These are phyloP conservation scores for Arachis hypogaea DNA, from an alignment of 306 rosid species.

Conservation along the genomic window DNA sequence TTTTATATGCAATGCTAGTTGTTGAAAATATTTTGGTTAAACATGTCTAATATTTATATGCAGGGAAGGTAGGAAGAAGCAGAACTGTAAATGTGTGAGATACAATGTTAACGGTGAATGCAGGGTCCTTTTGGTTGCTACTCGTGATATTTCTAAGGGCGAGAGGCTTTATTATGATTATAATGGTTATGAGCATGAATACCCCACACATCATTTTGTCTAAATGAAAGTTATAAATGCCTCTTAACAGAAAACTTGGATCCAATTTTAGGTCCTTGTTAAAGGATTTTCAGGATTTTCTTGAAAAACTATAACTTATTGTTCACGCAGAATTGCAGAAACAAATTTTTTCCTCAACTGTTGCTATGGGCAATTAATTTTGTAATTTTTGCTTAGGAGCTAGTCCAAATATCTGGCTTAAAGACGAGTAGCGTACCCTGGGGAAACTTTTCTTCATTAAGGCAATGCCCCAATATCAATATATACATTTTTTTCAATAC, in stretches of 20 bases:
- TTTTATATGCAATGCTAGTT: conserved; percentile 29
- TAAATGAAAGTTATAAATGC: conserved; percentile 51
- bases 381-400: conserved; percentile 53
- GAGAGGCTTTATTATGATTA: conserved; percentile 92
- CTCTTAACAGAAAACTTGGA: conserved; percentile 42
- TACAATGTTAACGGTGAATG: conserved; percentile 74
- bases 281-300: conserved; percentile 41
- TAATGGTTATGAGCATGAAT: conserved; percentile 81
- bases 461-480: conserved; percentile 37
- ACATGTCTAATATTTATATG: conserved; percentile 48
- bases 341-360: conserved; percentile 34
- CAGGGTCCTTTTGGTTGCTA: conserved; percentile 82
- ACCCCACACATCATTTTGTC: conserved; percentile 80
- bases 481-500: conserved; percentile 34
- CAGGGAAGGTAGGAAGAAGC: conserved; percentile 90
- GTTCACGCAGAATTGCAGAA: conserved; percentile 32
- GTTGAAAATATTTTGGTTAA: conserved; percentile 37
- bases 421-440: conserved; percentile 45
- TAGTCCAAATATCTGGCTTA: conserved; percentile 47
- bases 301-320: conserved; percentile 39
- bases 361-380: conserved; percentile 35
- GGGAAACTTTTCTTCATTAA: conserved; percentile 39
- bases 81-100: conserved; percentile 87
- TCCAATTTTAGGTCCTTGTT: conserved; percentile 45
- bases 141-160: conserved; percentile 77